phyloP scores from a whole-genome alignment of 495 filamentous ascomycete genomes.

The Aspergillus campestris region DNA sequence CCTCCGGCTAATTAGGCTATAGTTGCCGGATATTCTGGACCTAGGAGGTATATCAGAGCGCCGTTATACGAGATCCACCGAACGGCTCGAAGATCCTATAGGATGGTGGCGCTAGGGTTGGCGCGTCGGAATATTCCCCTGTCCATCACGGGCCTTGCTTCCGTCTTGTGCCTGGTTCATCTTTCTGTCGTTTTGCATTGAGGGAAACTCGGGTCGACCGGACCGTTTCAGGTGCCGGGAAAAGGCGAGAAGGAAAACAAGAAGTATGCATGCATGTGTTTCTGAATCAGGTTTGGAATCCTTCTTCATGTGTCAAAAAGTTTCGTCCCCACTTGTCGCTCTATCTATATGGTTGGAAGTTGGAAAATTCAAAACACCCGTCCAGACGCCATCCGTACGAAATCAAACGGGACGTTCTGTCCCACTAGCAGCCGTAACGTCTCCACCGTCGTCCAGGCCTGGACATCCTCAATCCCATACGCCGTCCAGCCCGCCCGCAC shows the following conservation, averaged over 20 bases:
- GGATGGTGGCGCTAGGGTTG: not conserved
- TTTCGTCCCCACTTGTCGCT: not conserved
- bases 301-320: too few relatives aligned
- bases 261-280: not conserved
- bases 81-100: too few relatives aligned
- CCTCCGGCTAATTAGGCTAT: too few relatives aligned
- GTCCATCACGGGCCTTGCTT: conserved; percentile 9
- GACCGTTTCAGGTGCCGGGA: too few relatives aligned
- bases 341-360: conserved; percentile 14
- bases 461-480: conserved; percentile 70
- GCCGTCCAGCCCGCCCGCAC: conserved; percentile 65
- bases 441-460: conserved; percentile 74
- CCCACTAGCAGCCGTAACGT: conserved; percentile 69
- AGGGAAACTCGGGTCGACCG: too few relatives aligned
- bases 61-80: too few relatives aligned
- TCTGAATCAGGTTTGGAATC: too few relatives aligned
- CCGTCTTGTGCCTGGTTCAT: too few relatives aligned
- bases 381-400: conserved; percentile 69
- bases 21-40: too few relatives aligned
- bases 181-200: too few relatives aligned
- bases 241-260: too few relatives aligned
- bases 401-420: conserved; percentile 81
- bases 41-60: too few relatives aligned
- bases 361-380: conserved; percentile 49
- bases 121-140: conserved; percentile 11